Conservation (phyloP, 768 basidiomycete genomes). For the Leccinum longicurvipes region DNA sequence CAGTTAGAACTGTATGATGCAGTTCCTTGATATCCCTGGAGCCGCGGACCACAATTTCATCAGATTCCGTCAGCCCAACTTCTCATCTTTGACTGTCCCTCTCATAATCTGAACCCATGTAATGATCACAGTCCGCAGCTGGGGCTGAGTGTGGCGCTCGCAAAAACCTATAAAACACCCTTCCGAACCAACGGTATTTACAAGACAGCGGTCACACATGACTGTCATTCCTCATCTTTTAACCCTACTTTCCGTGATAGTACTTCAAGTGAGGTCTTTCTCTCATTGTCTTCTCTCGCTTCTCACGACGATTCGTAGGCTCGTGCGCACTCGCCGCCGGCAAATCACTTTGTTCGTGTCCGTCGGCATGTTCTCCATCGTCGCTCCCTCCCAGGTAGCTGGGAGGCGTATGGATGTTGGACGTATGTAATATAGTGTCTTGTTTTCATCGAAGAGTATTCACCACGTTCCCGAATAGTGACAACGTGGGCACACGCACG, state of each 20-base stretch:
- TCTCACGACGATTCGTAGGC: slow-evolving; percentile 11
- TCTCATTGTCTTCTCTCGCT: not conserved
- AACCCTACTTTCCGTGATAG: not conserved
- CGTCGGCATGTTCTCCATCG: slow-evolving; percentile 5
- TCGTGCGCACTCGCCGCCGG: slow-evolving; percentile 1
- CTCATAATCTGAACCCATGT: not conserved
- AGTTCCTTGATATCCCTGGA: not conserved
- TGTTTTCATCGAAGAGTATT: slow-evolving; percentile 10
- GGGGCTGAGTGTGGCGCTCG: slow-evolving; percentile 7
- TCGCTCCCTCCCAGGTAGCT: slow-evolving; percentile 45
- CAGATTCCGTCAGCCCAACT: not conserved
- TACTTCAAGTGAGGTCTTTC: slow-evolving; percentile 7
- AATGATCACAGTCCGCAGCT: not conserved
- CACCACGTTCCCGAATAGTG: slow-evolving; percentile 35
- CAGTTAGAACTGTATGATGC: not conserved
- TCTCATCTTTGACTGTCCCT: not conserved
- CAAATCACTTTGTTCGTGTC: not conserved
- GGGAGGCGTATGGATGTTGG: slow-evolving; percentile 61
- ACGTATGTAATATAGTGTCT: slow-evolving; percentile 40
- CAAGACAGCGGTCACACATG: slow-evolving; percentile 10
- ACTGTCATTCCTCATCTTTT: slow-evolving; percentile 1
- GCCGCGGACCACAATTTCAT: not conserved
- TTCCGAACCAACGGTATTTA: not conserved
- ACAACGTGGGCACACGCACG: slow-evolving; percentile 56
- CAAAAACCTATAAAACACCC: slow-evolving; percentile 11